Conservation (phyloP, 2,329 filamentous ascomycete genomes). For the Ophiosphaerella korrae region DNA sequence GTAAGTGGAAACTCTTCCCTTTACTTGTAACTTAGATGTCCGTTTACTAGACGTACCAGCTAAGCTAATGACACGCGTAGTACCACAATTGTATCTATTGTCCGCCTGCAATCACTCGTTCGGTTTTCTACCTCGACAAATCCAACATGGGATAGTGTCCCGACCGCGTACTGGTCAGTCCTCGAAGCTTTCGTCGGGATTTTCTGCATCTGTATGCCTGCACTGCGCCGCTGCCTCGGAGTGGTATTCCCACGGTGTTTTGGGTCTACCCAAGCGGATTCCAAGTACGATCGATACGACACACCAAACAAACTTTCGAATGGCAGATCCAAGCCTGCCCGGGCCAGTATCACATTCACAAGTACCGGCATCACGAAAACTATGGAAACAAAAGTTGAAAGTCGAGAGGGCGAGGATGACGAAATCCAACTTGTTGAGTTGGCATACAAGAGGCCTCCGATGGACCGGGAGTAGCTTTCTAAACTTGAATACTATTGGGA, state of each 20-base stretch:
- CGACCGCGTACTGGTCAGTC: slow-evolving; percentile 17
- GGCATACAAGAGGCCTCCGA: too few species aligned
- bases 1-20: slow-evolving; percentile 28
- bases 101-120: slow-evolving; percentile 50
- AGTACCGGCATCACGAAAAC: not conserved
- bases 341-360: not conserved
- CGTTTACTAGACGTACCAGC: too few species aligned
- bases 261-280: slow-evolving; percentile 8
- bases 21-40: not conserved
- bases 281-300: slow-evolving; percentile 5
- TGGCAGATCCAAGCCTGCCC: not conserved
- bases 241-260: slow-evolving; percentile 41
- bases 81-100: slow-evolving; percentile 46
- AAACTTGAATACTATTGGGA: too few species aligned
- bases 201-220: slow-evolving; percentile 24
- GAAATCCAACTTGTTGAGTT: not conserved
- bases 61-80: slow-evolving; percentile 1
- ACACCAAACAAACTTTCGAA: not conserved
- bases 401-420: not conserved
- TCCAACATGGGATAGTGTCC: slow-evolving; percentile 39
- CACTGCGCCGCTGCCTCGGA: slow-evolving; percentile 17
- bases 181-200: slow-evolving; percentile 23
- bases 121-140: slow-evolving; percentile 49
- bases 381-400: not conserved
- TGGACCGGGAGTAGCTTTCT: too few species aligned